Evolutionary conservation across 2,329 filamentous ascomycete species (phyloP).

Genomic region (Pleoardoris graminearum): DNA sequence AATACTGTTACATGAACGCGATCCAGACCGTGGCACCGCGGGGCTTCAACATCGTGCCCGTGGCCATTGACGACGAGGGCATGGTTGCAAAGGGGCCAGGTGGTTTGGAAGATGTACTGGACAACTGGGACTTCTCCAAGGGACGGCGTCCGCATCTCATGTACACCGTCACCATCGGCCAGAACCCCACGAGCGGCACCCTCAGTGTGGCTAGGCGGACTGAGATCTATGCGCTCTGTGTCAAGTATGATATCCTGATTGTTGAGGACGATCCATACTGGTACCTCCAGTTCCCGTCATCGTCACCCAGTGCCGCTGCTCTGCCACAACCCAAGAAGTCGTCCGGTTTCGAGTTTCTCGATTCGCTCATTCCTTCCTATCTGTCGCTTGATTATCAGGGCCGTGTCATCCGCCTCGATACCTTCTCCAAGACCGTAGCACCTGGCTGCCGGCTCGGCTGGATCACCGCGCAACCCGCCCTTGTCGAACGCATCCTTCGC

Average conservation of each 20-base stretch:
- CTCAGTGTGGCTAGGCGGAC: conserved; percentile 73
- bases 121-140: conserved; percentile 76
- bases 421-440: conserved; percentile 90
- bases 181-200: conserved; percentile 82
- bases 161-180: conserved; percentile 90
- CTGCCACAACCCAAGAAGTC: conserved; percentile 52
- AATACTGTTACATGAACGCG: conserved; percentile 79
- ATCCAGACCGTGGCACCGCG: conserved; percentile 67
- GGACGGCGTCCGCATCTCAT: conserved; percentile 80
- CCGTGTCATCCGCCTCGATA: conserved; percentile 85
- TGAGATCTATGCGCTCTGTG: conserved; percentile 79
- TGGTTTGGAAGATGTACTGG: conserved; percentile 75
- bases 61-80: conserved; percentile 76
- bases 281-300: conserved; percentile 87
- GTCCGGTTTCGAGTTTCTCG: conserved; percentile 75
- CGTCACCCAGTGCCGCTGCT: conserved; percentile 47
- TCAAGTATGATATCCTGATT: conserved; percentile 85
- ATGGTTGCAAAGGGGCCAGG: conserved; percentile 76
- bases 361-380: conserved; percentile 82
- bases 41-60: conserved; percentile 72
- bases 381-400: conserved; percentile 81
- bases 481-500: conserved; percentile 73
- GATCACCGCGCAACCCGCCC: conserved; percentile 80
- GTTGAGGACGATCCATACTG: conserved; percentile 95
- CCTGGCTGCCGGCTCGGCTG: conserved; percentile 89